Conservation (phyloP, 805 yeast species). For the Teunomyces stri region DNA sequence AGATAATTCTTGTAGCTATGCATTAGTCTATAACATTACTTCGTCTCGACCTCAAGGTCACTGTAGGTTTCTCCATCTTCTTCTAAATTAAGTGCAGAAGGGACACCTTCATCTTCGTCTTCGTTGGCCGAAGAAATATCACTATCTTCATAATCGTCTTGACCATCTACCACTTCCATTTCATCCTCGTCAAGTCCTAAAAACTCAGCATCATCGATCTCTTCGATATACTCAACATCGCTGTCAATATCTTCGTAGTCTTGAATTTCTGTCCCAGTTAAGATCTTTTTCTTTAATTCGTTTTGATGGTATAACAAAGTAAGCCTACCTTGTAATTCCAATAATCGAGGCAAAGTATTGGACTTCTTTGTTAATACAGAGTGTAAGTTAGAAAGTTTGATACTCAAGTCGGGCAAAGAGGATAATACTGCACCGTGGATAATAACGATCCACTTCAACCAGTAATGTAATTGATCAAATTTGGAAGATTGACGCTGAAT, state of each 20-base stretch:
- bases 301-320: slow-evolving; percentile 45
- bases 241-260: slow-evolving; percentile 38
- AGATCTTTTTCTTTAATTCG: slow-evolving; percentile 40
- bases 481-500: slow-evolving; percentile 50
- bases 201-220: slow-evolving; percentile 51
- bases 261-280: slow-evolving; percentile 20
- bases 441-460: slow-evolving; percentile 57
- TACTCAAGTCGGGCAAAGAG: slow-evolving; percentile 43
- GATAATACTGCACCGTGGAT: slow-evolving; percentile 53
- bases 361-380: slow-evolving; percentile 49
- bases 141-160: slow-evolving; percentile 15
- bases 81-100: slow-evolving; percentile 14
- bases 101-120: slow-evolving; percentile 15
- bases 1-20: slow-evolving; percentile 1
- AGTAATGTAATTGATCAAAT: slow-evolving; percentile 48
- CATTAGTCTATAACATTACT: slow-evolving; percentile 7
- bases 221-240: slow-evolving; percentile 73
- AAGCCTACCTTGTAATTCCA: slow-evolving; percentile 51
- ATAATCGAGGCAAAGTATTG: slow-evolving; percentile 45
- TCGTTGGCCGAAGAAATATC: slow-evolving; percentile 16
- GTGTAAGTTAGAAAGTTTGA: slow-evolving; percentile 44
- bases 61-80: slow-evolving; percentile 20
- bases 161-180: slow-evolving; percentile 13
- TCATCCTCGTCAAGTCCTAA: slow-evolving; percentile 18
- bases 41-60: slow-evolving; percentile 15